phyloP scores from a whole-genome alignment of 1,139 yeast genomes.

The Debaryomyces robertsiae region DNA sequence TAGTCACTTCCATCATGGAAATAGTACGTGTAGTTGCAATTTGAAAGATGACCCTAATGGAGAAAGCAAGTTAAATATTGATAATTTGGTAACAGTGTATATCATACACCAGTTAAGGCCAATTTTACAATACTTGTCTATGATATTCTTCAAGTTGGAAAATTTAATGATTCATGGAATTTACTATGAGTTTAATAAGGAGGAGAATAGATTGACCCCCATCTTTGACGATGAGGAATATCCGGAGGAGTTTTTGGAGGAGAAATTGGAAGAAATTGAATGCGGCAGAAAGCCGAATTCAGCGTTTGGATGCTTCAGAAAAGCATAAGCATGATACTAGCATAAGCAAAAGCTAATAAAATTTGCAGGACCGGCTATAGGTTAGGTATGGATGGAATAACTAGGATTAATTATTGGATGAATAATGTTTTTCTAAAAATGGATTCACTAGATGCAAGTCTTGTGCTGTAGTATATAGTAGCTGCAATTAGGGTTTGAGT shows the following conservation, averaged over 20 bases:
- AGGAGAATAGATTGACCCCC: slow-evolving; percentile 22
- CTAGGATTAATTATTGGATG: too few species aligned
- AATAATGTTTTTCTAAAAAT: too few species aligned
- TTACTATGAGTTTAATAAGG: slow-evolving; percentile 26
- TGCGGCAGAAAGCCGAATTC: slow-evolving; percentile 17
- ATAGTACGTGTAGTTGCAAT: slow-evolving; percentile 26
- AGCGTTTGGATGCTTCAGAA: slow-evolving; percentile 26
- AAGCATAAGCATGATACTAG: slow-evolving; percentile 4
- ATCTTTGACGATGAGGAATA: slow-evolving; percentile 34
- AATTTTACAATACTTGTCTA: slow-evolving; percentile 29
- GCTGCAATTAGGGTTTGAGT: too few species aligned
- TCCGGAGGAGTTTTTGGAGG: slow-evolving; percentile 24
- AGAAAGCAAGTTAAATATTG: slow-evolving; percentile 26
- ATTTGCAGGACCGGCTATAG: not conserved
- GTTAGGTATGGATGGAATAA: slow-evolving; percentile 1
- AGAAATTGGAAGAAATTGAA: slow-evolving; percentile 14
- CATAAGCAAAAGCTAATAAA: not conserved
- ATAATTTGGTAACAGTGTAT: slow-evolving; percentile 39
- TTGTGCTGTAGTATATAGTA: too few species aligned
- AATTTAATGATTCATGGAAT: slow-evolving; percentile 42
- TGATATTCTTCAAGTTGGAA: slow-evolving; percentile 29
- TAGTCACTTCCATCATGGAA: slow-evolving; percentile 29
- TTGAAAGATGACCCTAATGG: slow-evolving; percentile 29
- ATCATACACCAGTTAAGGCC: slow-evolving; percentile 40
- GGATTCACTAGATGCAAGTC: too few species aligned